phyloP scores from a whole-genome alignment of 108 stramenopile species.

The Fistulifera pelliculosa region DNA sequence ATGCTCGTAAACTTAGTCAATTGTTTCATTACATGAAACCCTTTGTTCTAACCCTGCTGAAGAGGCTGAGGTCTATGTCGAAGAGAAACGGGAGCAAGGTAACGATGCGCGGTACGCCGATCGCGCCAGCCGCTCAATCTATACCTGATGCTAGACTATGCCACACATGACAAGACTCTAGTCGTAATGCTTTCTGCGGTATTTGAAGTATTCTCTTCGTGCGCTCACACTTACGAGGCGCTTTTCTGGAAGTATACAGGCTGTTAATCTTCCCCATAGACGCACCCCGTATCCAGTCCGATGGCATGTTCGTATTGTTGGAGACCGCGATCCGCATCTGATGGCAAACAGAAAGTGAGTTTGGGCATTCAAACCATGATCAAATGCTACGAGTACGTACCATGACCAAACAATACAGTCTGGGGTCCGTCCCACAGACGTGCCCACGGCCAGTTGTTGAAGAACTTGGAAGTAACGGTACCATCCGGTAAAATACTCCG shows the following conservation, averaged over 20 bases:
- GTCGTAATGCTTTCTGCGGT: conserved; percentile 81
- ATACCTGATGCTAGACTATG: no score
- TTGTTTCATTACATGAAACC: no score
- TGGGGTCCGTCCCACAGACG: conserved; percentile 90
- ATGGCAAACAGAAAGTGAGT: no score
- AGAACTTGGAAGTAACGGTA: conserved; percentile 86
- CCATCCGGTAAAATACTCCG: conserved; percentile 68
- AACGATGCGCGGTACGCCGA: no score
- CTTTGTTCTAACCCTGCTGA: no score
- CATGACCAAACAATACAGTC: conserved; percentile 88
- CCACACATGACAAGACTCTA: no score
- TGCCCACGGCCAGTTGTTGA: conserved; percentile 90
- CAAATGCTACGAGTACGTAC: conserved; percentile 32
- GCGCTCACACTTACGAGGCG: conserved; percentile 77
- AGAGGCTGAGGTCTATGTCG: no score
- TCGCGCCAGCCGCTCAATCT: no score
- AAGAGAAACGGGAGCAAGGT: no score
- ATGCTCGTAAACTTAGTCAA: no score
- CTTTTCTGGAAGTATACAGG: conserved; percentile 87
- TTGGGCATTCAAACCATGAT: no score
- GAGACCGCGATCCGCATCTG: conserved; percentile 86
- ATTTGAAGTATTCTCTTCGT: conserved; percentile 73
- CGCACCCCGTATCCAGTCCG: conserved; percentile 91
- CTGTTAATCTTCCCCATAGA: conserved; percentile 89
- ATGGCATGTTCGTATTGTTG: conserved; percentile 89